Evolutionary conservation across 2,329 filamentous ascomycete species (phyloP), one percentile per base, ranked within the genome.

Genomic region (Sphaerostilbella broomeana): DNA sequence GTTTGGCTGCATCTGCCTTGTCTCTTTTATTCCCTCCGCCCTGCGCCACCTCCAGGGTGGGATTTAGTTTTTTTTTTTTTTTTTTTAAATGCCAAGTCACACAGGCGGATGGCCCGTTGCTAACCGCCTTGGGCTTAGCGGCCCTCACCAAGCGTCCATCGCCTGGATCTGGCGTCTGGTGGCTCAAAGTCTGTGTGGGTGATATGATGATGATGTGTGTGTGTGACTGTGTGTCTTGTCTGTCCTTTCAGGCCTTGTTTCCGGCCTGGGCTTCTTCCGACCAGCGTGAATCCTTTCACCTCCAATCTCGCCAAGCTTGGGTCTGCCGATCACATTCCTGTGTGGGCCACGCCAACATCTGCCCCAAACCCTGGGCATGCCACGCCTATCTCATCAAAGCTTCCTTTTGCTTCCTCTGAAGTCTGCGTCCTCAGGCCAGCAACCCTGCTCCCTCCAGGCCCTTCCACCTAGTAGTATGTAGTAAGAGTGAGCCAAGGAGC

Each of bases 201-300:
- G 22, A 25, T 12, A 25, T 25, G 22, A 12, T 12, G 12, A 9
- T 8, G 22, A 8, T 25, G 8, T 25, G 22, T 8, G 22, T 3
- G 8, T 25, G n/a, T 25, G 38, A 20, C 24, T 17, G 30, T 24
- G 25, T 30, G 29, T 30, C 26, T 15, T 25, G 29, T 17, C 26
- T 35, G 31, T 27, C 32, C 32, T 35, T 32, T 35, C 26, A 31
- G 26, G 16, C 31, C 27, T 35, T 36, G 32, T 26, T 32, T 35
- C 38, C 6, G 5, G n/a, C 18, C n/a, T n/a, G n/a, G n/a, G n/a
- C n/a, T n/a, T n/a, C n/a, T n/a, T 20, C 19, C 19, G 18, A 22
- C 34, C 34, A 26, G 34, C 35, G 25, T 34, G 40, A 38, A 42
- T 38, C 35, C 40, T 38, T 34, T 42, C 25, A 31, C 40, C 31